Percentiles rank a stretch among this genome's conserved stretches.
These are phyloP conservation scores for Penicillium sp. DNA, from an alignment of 2,329 filamentous ascomycete genomes.

Conservation along the genomic window DNA sequence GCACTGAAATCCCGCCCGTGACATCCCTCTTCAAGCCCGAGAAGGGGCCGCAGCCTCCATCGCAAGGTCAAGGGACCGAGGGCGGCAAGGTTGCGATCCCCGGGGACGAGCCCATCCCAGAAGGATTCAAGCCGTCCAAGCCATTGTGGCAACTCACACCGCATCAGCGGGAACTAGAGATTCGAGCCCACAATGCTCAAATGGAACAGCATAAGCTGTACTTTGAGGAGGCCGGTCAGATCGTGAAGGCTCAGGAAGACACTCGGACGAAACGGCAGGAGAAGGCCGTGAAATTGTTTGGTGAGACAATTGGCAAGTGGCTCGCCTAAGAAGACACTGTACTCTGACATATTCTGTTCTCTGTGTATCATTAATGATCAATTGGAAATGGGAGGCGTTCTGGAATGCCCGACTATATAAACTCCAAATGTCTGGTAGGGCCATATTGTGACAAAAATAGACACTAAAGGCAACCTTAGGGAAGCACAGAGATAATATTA, in stretches of 20 bases:
- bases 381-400: not conserved
- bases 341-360: not conserved
- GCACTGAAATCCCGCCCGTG: slow-evolving; percentile 41
- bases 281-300: slow-evolving; percentile 41
- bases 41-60: slow-evolving; percentile 12
- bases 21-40: slow-evolving; percentile 44
- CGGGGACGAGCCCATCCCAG: slow-evolving; percentile 35
- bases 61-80: slow-evolving; percentile 2
- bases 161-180: slow-evolving; percentile 45
- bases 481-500: no score
- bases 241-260: slow-evolving; percentile 37
- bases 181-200: slow-evolving; percentile 37
- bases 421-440: not conserved
- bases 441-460: no score
- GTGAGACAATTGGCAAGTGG: slow-evolving; percentile 43
- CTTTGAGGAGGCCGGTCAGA: slow-evolving; percentile 33
- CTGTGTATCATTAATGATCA: not conserved
- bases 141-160: slow-evolving; percentile 42
- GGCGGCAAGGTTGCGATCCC: slow-evolving; percentile 31
- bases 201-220: slow-evolving; percentile 37
- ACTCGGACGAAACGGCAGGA: slow-evolving; percentile 37
- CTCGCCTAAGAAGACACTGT: slow-evolving; percentile 27
- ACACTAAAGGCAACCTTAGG: no score
- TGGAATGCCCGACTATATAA: not conserved
- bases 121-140: slow-evolving; percentile 35